Evolutionary conservation across 768 basidiomycete genomes (phyloP), one percentile per base, ranked within the genome.

Genomic region (Pisolithus marmoratus): DNA sequence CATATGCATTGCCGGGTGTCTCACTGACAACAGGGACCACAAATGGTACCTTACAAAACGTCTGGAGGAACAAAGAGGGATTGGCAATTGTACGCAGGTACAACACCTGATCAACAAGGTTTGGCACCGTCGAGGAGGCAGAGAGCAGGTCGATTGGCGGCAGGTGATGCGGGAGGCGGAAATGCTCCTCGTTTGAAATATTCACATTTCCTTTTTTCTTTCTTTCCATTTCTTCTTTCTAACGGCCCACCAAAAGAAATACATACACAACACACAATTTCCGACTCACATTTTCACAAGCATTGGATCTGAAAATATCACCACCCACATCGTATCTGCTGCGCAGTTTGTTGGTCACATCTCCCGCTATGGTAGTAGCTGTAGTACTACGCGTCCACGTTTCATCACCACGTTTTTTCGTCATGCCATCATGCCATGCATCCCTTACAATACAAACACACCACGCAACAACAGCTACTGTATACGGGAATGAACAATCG

Each of bases 1-100:
- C 42, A 82, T 88, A 53, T 89, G 84, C 60, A 77, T 92, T 48
- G 80, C 80, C 54, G 87, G 87, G 1, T 82, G 78, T 56, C 75
- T 90, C 48, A 82, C 85, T 54, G 80, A 83, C 62, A 70, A 79
- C 48, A 53, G 34, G 4, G 49, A 49, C 1, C 69, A 82, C 54
- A 77, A 76, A 48, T 38, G 54, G 2, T 70, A 73, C 54, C 70
- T 90, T 14, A 56, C 68, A 23, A 57, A 59, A 9, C 68, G 76
- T 42, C 71, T 92, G 40, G 60, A 74, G 49, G 75, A 75, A 49
- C 80, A 83, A 59, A 72, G 74, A 77, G 80, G 48, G 72, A 75
- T 84, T 24, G 89, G 89, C 29, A 90, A 90, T 58, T 81, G 81
- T 51, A 61, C 67, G n/a, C 72, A 78, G 40, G 81, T 85, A 29